Evolutionary conservation across 2,329 filamentous ascomycete species (phyloP), one percentile per base, ranked within the genome.

Genomic region (Sporothrix globosa): DNA sequence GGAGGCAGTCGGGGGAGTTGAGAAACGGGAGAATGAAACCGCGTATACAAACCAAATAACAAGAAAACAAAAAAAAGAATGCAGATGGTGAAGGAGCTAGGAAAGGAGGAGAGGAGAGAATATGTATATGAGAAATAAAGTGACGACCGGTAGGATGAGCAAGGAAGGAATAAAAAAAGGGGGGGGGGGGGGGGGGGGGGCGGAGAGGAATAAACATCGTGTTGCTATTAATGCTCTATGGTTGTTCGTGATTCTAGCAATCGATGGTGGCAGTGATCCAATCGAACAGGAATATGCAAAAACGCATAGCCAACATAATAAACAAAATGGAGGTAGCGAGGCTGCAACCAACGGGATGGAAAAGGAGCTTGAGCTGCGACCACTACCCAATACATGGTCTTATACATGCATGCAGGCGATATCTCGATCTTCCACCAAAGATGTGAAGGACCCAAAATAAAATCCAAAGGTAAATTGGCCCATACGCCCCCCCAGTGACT

Each of bases 271-370:
- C 52, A 19, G 24, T 54, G 52, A 54, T 54, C 52, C 14, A 30
- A 14, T 24, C 11, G 30, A 54, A 17, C 13, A 30, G 50, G 34
- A 34, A 34, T 34, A 34, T 34, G 34, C 34, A 30, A 19, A 54
- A 6, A 30, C 30, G 52, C 52, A 54, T 54, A 30, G 52, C 52
- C 52, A 30, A 54, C 52, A 27, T 24, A 54, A 54, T 54, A 54
- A 30, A 30, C 24, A 11, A 21, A 13, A 30, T 27, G 24, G 52
- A 9, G 24, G 24, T 54, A 54, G 52, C 24, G 52, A 30, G 52
- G 52, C 13, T 54, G 52, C 13, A 30, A 54, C 52, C 52, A 54
- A 54, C 52, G 52, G 24, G 52, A 34, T 6, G 24, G 17, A 54
- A 13, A 30, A 14, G 52, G 11, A 24, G 11, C 4, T 13, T 53